A percentile compares a stretch with the other conserved stretches of the same genome.
Evolutionary conservation across 192 early-diverging fungal genomes (phyloP).

Genomic region (Backusella morwellensis): DNA sequence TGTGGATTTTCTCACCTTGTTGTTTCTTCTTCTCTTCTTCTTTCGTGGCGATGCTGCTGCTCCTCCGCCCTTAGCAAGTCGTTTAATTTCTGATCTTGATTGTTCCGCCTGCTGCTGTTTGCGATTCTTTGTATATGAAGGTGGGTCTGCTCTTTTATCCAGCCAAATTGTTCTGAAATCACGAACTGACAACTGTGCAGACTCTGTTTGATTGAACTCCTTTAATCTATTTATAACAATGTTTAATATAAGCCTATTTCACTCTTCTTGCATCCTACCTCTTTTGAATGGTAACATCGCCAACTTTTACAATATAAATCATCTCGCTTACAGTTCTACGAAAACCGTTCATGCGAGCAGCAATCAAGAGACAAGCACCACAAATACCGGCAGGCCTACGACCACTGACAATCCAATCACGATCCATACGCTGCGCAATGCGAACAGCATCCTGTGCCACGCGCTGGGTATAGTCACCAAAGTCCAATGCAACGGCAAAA

Average conservation of each 20-base stretch:
- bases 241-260: neutral
- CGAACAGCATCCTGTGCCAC: slow-evolving; percentile 81
- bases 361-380: slow-evolving; percentile 87
- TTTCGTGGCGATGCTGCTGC: neutral
- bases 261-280: slow-evolving; percentile 38
- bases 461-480: slow-evolving; percentile 80
- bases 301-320: slow-evolving; percentile 35
- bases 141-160: slow-evolving; percentile 79
- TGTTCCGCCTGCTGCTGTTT: neutral
- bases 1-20: neutral
- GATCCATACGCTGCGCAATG: slow-evolving; percentile 85
- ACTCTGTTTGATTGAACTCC: slow-evolving; percentile 83
- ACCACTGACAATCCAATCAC: slow-evolving; percentile 93
- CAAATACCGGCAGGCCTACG: slow-evolving; percentile 93
- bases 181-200: slow-evolving; percentile 67
- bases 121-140: slow-evolving; percentile 63
- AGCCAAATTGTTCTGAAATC: slow-evolving; percentile 87
- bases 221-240: slow-evolving; percentile 51
- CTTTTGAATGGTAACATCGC: slow-evolving; percentile 75
- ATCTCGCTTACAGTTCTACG: slow-evolving; percentile 81
- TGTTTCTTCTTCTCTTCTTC: neutral
- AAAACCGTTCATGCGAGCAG: slow-evolving; percentile 90
- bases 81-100: neutral
- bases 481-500: slow-evolving; percentile 86
- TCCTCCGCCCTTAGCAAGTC: neutral